Conservation (phyloP, 768 basidiomycete species). For the Boletus huronensis region DNA sequence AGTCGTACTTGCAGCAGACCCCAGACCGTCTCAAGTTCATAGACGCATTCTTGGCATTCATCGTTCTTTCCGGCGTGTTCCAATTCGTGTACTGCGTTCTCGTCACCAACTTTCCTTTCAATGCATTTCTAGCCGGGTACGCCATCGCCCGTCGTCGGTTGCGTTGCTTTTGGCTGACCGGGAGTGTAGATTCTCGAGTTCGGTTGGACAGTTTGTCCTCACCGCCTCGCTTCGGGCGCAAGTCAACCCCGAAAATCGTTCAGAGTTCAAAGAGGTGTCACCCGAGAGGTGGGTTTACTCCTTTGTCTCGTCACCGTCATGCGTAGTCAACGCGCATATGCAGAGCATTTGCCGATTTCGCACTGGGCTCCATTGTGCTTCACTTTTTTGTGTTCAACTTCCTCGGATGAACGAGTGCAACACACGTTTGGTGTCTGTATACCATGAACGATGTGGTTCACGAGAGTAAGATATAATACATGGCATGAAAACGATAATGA, state of each 20-base stretch:
- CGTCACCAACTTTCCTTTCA: conserved; percentile 93
- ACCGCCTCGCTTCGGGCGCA: conserved; percentile 90
- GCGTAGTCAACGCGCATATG: neutral
- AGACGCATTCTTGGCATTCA: conserved; percentile 88
- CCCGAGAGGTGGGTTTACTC: conserved; percentile 74
- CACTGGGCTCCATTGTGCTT: conserved; percentile 88
- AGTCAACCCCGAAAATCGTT: conserved; percentile 80
- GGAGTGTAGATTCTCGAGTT: conserved; percentile 75
- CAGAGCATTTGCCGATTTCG: conserved; percentile 98
- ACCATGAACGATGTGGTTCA: neutral
- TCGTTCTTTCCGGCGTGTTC: conserved; percentile 83
- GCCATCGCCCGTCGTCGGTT: conserved; percentile 24
- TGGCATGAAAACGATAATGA: neutral
- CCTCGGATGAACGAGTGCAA: conserved; percentile 58
- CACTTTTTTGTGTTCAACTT: conserved; percentile 99
- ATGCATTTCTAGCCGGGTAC: conserved; percentile 94
- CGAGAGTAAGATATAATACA: conserved; percentile 14
- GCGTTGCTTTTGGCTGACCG: conserved; percentile 1
- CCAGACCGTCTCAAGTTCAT: conserved; percentile 88
- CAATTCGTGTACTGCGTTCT: conserved; percentile 92
- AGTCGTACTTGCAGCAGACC: conserved; percentile 74
- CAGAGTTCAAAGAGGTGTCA: conserved; percentile 85
- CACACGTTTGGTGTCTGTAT: neutral
- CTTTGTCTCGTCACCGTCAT: neutral
- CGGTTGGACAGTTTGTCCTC: conserved; percentile 95